These are phyloP conservation scores for Senecio squalidus DNA, from an alignment of 140 eudicot species.

Conservation along the genomic window DNA sequence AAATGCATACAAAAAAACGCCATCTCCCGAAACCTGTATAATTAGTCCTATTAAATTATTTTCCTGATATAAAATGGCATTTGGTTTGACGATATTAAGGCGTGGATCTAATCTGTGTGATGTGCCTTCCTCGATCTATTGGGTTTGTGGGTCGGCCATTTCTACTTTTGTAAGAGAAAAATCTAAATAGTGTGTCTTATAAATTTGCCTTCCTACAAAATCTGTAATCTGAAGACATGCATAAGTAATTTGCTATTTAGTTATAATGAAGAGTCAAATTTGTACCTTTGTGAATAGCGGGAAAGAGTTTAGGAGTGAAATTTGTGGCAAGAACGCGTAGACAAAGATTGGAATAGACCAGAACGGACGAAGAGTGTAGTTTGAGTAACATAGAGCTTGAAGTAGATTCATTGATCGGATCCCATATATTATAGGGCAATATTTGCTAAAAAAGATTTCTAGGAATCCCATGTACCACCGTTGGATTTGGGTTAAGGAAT, in stretches of 20 bases:
- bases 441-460: slow-evolving; percentile 45
- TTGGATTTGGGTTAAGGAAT: slow-evolving; percentile 41
- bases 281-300: slow-evolving; percentile 47
- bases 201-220: too few species aligned
- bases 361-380: slow-evolving; percentile 47
- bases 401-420: slow-evolving; percentile 39
- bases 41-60: neutral
- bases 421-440: slow-evolving; percentile 50
- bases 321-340: slow-evolving; percentile 55
- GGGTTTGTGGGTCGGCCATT: too few species aligned
- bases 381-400: slow-evolving; percentile 40
- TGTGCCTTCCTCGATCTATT: too few species aligned
- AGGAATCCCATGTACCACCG: slow-evolving; percentile 55
- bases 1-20: slow-evolving; percentile 32
- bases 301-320: slow-evolving; percentile 41
- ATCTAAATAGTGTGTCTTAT: too few species aligned
- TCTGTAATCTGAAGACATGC: too few species aligned
- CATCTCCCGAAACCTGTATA: slow-evolving; percentile 30
- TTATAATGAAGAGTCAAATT: too few species aligned
- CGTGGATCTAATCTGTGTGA: too few species aligned
- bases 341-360: slow-evolving; percentile 47
- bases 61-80: too few species aligned
- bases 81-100: too few species aligned
- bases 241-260: too few species aligned
- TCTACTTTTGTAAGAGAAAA: too few species aligned